Base-by-base conservation (phyloP, 73 alveolate genomes). In the Durusdinium trenchii region DNA sequence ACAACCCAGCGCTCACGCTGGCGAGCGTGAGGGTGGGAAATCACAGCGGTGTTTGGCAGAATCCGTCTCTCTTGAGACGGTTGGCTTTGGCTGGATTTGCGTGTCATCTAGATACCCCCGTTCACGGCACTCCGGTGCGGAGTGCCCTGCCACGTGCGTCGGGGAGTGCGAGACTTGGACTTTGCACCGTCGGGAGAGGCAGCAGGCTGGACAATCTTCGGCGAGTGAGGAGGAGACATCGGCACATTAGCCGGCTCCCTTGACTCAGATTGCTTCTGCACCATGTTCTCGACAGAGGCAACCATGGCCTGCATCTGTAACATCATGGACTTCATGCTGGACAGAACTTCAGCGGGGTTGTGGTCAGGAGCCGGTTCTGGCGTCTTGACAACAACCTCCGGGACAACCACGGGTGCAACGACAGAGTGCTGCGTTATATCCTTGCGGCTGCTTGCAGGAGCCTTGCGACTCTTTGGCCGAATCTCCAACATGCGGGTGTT, bases 401-500 rank as follows among this genome's bases (percentile, higher is more conserved):
- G 9, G 32, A 10, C 78, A 64, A 42, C 9, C 16, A 26, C 16
- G 32, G 78, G 38, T 23, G 32, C 78, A 7, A 14, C 78, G 16
- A 42, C 78, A 7, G 20, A 42, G 7, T n/a, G 26, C 78, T 7
- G 16, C 78, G 16, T n/a, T 42, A 64, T 5, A 64, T n/a, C 43
- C 16, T 6, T 23, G 5, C 42, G 16, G 78, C 7, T 14, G 38
- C 78, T n/a, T 7, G 16, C 78, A 6, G 43, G 78, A 26, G 38
- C 42, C 16, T n/a, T 64, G 16, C 78, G 78, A 26, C 42, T 23
- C 61, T 78, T 43, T 38, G 87, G 35, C 57, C 32, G 35, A 30
- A 78, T 61, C 28, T 78, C 87, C 45, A 78, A 38, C 42, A 78
- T n/a, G 57, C 87, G 45, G 50, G 87, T 78, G 87, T 78, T 78